Base-by-base conservation (phyloP, 441 rosid species). In the Viola pubescens region DNA sequence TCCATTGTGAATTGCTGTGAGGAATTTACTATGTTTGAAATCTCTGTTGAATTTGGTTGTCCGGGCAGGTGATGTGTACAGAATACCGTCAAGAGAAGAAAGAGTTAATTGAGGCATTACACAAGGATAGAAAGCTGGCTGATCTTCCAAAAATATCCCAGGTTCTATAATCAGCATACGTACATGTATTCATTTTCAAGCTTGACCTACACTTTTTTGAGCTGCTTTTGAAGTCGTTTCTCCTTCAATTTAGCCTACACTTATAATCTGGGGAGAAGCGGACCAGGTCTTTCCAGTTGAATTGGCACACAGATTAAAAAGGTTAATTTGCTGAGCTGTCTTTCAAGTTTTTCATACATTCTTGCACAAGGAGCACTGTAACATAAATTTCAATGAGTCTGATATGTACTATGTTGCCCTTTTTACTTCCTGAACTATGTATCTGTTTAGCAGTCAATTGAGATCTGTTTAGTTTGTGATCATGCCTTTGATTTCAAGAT, bases 271-370 rank as follows among this genome's bases (percentile, higher is more conserved):
- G 91, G 91, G 89, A 46, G 87, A 86, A 56, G 68, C 79, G 19
- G 94, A 88, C 67, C 81, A 75, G 69, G 67, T 88, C 11, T 88
- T 86, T 61, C 96, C 91, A 1, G 58, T 79, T 62, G 94, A 82
- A 70, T 61, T 88, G 72, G 94, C 79, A 12, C 74, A 84, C 63
- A 78, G 90, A 79, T 66, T 89, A 60, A 74, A 73, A 70, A 83
- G 83, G 91, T 81, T 45, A 13, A 52, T 41, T 48, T 47, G 11
- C 16, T 37, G 40, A 45, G 13, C 50, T 44, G 9, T 6, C 43
- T 38, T 62, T 48, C 9, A 38, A 7, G 9, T 8, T 8, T 45
- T 39, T 38, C 12, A 19, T 14, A 9, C 47, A 51, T 48, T 45
- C 13, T 40, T 48, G 14, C 5, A 37, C 16, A 3, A 19, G 26